Evolutionary conservation across 2,329 filamentous ascomycete genomes (phyloP), one percentile per base, ranked within the genome.

Genomic region (Trichoderma asperellum): DNA sequence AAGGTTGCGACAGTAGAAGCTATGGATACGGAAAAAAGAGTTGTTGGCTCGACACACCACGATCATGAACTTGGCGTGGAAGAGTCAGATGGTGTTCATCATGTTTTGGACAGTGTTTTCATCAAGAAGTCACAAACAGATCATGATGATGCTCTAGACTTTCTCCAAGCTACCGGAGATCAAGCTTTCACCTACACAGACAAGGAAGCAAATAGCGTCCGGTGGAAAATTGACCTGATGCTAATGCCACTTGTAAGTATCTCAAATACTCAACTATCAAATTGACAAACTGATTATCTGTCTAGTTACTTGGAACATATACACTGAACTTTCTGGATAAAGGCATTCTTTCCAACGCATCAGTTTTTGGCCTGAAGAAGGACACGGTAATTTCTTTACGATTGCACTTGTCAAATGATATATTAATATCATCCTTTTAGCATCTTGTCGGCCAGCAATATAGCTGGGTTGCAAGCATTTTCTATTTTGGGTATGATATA

Each of bases 211-310:
- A 61, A 11, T 29, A 32, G 16, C 8, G 70, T 71, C 5, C 67
- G 70, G 18, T 70, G 69, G 69, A 70, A 70, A 56, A 29, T 70
- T 34, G 69, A 71, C 27, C 47, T 70, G 21, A 62, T 68, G 27
- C 29, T 70, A 27, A 29, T 71, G 56, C 70, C 70, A 10, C 47
- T 71, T 18, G 70, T 71, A 32, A 60, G 66, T 47, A 43, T 43
- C 37, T 18, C 16, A 16, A 18, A 18, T 8, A 43, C 37, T 43
- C 37, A 18, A 5, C 37, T 43, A 40, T 18, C 2, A 18, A 43
- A 14, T 43, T 43, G 37, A 43, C 7, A 3, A 5, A 16, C 37
- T 43, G 37, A 43, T 14, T 7, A 43, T 43, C 5, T 18, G 37
- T 2, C 6, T 43, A 43, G 37, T 7, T 43, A 43, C 37, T 43